Evolutionary conservation across 208 protist species (phyloP), one percentile per base, ranked within the genome.

Genomic region (Phytomonas sp.): DNA sequence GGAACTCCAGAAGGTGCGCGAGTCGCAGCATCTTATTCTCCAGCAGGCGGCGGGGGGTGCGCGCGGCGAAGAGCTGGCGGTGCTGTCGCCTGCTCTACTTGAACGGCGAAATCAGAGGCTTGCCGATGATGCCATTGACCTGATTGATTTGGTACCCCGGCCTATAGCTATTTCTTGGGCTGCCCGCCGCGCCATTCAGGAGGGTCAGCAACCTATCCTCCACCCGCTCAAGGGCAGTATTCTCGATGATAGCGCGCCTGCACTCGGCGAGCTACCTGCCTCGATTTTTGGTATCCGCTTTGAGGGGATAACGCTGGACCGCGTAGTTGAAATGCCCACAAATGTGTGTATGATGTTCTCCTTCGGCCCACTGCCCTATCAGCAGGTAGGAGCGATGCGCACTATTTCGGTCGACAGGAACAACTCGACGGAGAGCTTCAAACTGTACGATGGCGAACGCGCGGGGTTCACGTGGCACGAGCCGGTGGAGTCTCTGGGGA

Each of bases 381-480:
- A 96, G 75, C 87, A 87, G 60, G 79, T 89, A 31, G 90, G 90
- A 0, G 79, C 90, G 9, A 66, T 91, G 76, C 82, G 68, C 46
- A 72, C 83, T 15, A 62, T 66, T 31, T 72, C 76, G 8, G 82
- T 96, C 26, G 83, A 89, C 66, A 82, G 84, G 77, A 75, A 73
- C 5, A 59, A 71, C 23, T 78, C 71, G 36, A 82, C 71, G 59
- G 73, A 81, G 62, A 83, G 71, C 53, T 93, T 80, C 75, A 89
- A 91, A 66, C 70, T 91, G 15, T 89, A 85, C 73, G 79, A 67
- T 13, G 72, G 70, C 26, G 70, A 72, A 53, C 63, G 75, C 62
- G 88, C 78, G 30, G 91, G 91, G n/a, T 72, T 92, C 17, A 80
- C 91, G 40, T 96, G 91, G 91, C 87, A 77, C 63, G 91, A 96